phyloP scores from a whole-genome alignment of 495 filamentous ascomycete species.

The Entonaema liquescens region DNA sequence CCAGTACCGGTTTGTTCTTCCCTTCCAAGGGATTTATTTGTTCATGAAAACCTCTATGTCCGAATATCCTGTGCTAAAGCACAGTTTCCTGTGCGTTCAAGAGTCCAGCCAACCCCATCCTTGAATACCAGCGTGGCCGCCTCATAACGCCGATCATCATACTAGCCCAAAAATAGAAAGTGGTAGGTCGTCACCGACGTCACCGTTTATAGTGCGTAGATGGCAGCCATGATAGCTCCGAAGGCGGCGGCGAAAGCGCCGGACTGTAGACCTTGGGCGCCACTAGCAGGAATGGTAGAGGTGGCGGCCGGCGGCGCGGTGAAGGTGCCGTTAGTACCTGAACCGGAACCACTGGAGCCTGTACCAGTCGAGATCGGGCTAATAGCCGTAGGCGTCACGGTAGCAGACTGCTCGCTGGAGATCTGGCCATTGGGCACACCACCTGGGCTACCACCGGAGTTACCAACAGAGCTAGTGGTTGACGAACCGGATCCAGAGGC shows the following conservation, averaged over 20 bases:
- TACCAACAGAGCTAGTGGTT: slow-evolving; percentile 17
- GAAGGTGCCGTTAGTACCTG: slow-evolving; percentile 38
- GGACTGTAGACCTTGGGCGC: slow-evolving; percentile 32
- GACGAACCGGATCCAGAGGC: slow-evolving; percentile 28
- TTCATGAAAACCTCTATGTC: slow-evolving; percentile 33
- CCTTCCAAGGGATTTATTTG: slow-evolving; percentile 21
- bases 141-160: slow-evolving; percentile 33
- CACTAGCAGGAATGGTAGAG: slow-evolving; percentile 34
- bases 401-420: slow-evolving; percentile 37
- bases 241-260: slow-evolving; percentile 44
- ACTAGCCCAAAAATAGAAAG: slow-evolving; percentile 9
- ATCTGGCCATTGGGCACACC: slow-evolving; percentile 33
- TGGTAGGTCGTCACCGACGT: not conserved
- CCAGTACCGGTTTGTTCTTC: slow-evolving; percentile 22
- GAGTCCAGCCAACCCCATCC: slow-evolving; percentile 14
- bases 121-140: slow-evolving; percentile 20
- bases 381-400: slow-evolving; percentile 33
- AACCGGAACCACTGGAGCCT: slow-evolving; percentile 40
- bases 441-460: slow-evolving; percentile 38
- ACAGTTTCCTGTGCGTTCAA: slow-evolving; percentile 13
- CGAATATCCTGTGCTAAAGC: slow-evolving; percentile 17
- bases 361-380: slow-evolving; percentile 32
- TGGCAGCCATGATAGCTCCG: slow-evolving; percentile 42
- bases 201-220: slow-evolving; percentile 41
- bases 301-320: slow-evolving; percentile 29